A percentile compares a stretch with the other conserved stretches of the same genome.
These are phyloP conservation scores for Ascoidea tarda DNA, from an alignment of 805 yeast genomes.

Conservation along the genomic window DNA sequence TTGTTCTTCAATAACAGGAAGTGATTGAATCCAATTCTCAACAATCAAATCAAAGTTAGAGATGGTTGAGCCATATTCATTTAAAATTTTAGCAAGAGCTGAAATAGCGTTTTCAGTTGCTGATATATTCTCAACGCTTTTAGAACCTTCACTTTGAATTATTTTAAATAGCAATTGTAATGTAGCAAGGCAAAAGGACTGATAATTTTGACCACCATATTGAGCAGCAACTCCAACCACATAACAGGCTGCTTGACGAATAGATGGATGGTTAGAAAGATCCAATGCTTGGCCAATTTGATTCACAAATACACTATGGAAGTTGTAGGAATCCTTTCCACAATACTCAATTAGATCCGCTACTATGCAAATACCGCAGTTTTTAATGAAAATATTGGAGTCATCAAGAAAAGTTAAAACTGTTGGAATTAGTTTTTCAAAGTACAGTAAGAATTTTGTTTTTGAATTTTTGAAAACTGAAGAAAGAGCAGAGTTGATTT, in stretches of 20 bases:
- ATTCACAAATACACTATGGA: constrained; percentile 48
- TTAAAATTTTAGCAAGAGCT: constrained; percentile 74
- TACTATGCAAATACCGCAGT: constrained; percentile 68
- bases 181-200: constrained; percentile 51
- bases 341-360: constrained; percentile 72
- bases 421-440: constrained; percentile 45
- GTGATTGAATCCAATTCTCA: constrained; percentile 63
- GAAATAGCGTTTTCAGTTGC: constrained; percentile 82
- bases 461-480: constrained; percentile 54
- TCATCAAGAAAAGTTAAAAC: constrained; percentile 30
- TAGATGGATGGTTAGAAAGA: constrained; percentile 43
- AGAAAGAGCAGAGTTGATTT: constrained; percentile 63
- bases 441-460: constrained; percentile 44
- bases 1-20: constrained; percentile 75
- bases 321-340: constrained; percentile 49
- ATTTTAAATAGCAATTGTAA: constrained; percentile 63
- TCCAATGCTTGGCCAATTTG: constrained; percentile 49
- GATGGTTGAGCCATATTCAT: constrained; percentile 31
- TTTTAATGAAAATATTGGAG: constrained; percentile 42
- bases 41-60: constrained; percentile 52
- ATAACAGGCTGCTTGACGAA: constrained; percentile 81
- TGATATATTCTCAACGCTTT: constrained; percentile 67
- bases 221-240: constrained; percentile 81
- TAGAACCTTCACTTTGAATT: constrained; percentile 65
- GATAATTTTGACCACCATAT: constrained; percentile 51